Percentiles rank a stretch among this genome's conserved stretches.
These are phyloP conservation scores for Pseudohyphozyma bogoriensis DNA, from an alignment of 768 basidiomycete genomes.

Conservation along the genomic window DNA sequence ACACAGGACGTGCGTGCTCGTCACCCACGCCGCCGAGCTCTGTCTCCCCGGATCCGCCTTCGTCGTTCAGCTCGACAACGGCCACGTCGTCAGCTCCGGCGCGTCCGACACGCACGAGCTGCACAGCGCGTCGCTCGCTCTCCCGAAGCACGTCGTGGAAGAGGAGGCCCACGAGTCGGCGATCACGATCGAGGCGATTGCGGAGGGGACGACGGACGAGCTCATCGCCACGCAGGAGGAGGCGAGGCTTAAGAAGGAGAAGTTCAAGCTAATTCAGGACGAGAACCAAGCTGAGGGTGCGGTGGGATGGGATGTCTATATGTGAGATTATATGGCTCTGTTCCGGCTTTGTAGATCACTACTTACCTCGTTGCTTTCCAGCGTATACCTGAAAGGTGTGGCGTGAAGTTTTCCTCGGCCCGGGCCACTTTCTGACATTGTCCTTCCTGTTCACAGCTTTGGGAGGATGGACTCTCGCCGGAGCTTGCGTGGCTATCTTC, in stretches of 20 bases:
- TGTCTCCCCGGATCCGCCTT: constrained; percentile 69
- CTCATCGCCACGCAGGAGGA: constrained; percentile 1
- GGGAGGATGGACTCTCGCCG: constrained; percentile 12
- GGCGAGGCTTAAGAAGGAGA: constrained; percentile 12
- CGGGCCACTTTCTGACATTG: too few relatives aligned
- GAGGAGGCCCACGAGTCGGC: constrained; percentile 13
- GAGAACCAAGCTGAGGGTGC: constrained; percentile 22
- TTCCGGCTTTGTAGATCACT: too few relatives aligned
- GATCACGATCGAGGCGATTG: constrained; percentile 15
- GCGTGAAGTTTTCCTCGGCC: too few relatives aligned
- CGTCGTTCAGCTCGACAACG: constrained; percentile 40
- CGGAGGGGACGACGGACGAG: constrained; percentile 6
- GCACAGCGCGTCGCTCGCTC: not conserved
- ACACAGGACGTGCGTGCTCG: constrained; percentile 74
- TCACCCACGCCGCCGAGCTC: constrained; percentile 88
- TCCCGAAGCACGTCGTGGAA: not conserved
- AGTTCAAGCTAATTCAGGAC: constrained; percentile 25
- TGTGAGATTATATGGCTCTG: too few relatives aligned
- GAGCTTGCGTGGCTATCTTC: not conserved
- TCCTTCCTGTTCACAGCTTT: too few relatives aligned
- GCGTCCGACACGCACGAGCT: constrained; percentile 1
- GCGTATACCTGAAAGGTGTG: too few relatives aligned
- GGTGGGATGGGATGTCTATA: not conserved
- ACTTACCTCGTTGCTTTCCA: not conserved
- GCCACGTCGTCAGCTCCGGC: constrained; percentile 11